These are phyloP conservation scores for Coniochaeta pulveracea DNA, from an alignment of 2,329 filamentous ascomycete genomes.

Conservation along the genomic window DNA sequence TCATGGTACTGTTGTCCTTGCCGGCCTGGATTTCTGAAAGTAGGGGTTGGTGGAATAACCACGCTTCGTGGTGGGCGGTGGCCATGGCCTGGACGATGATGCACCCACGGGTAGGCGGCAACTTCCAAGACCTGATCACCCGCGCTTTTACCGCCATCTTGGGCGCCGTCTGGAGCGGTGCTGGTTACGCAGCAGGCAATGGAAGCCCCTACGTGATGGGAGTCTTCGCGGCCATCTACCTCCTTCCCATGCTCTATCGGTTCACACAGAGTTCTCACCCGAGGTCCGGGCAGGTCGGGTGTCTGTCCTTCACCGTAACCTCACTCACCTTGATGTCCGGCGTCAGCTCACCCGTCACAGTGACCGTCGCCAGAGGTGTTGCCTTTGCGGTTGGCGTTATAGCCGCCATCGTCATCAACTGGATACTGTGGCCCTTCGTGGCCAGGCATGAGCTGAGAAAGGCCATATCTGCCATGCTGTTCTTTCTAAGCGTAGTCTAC, in stretches of 20 bases:
- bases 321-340: constrained; percentile 30
- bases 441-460: constrained; percentile 46
- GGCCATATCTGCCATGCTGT: constrained; percentile 43
- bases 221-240: constrained; percentile 41
- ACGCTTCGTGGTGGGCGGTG: constrained; percentile 48
- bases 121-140: constrained; percentile 43
- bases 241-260: constrained; percentile 48
- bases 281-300: constrained; percentile 45
- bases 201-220: constrained; percentile 45
- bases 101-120: constrained; percentile 43
- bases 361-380: constrained; percentile 34
- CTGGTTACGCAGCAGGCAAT: constrained; percentile 35
- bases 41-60: constrained; percentile 39
- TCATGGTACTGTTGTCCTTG: constrained; percentile 38
- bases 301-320: constrained; percentile 43
- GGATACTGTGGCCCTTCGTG: constrained; percentile 50
- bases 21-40: constrained; percentile 38
- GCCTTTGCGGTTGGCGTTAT: constrained; percentile 42
- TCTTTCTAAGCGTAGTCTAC: constrained; percentile 46
- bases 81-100: constrained; percentile 45
- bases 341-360: constrained; percentile 21
- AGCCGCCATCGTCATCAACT: constrained; percentile 43
- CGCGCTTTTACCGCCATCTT: constrained; percentile 35
- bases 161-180: constrained; percentile 42
- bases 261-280: constrained; percentile 43